phyloP scores from a whole-genome alignment of 2,329 filamentous ascomycete genomes.

The Colletotrichum orbiculare region DNA sequence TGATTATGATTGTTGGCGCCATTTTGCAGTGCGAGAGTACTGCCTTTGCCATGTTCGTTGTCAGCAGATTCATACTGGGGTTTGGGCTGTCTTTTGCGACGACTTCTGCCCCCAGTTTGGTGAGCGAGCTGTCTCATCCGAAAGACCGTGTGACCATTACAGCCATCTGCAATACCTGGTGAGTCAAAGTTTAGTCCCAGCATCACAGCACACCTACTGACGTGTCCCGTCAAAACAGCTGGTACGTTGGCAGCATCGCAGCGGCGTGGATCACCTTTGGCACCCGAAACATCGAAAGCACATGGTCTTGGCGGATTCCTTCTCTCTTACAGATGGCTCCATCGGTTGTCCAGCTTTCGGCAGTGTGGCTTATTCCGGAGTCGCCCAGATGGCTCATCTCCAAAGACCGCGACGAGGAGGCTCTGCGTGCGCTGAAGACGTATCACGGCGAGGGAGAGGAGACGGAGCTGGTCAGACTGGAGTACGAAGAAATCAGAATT shows the following conservation, averaged over 20 bases:
- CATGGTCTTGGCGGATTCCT: slow-evolving; percentile 48
- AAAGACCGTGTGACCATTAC: slow-evolving; percentile 64
- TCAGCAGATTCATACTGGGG: slow-evolving; percentile 63
- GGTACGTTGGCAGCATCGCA: slow-evolving; percentile 57
- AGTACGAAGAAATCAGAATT: slow-evolving; percentile 58
- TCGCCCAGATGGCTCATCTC: slow-evolving; percentile 72
- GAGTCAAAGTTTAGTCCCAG: background rate
- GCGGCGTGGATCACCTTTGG: slow-evolving; percentile 57
- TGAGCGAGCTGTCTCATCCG: slow-evolving; percentile 64
- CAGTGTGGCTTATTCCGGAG: slow-evolving; percentile 68
- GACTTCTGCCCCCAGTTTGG: slow-evolving; percentile 60
- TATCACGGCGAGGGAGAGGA: slow-evolving; percentile 69
- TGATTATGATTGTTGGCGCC: slow-evolving; percentile 46
- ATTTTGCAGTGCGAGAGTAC: slow-evolving; percentile 44
- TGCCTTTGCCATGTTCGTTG: slow-evolving; percentile 60
- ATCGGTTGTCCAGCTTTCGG: slow-evolving; percentile 36
- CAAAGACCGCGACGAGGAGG: slow-evolving; percentile 63
- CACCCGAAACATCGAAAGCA: slow-evolving; percentile 52
- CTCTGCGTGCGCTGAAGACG: slow-evolving; percentile 62
- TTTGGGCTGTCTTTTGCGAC: slow-evolving; percentile 65
- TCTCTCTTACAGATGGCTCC: slow-evolving; percentile 42
- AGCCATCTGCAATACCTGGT: slow-evolving; percentile 61
- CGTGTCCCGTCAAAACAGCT: slow-evolving; percentile 44
- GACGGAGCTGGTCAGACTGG: slow-evolving; percentile 60
- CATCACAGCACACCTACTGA: background rate